Conservation (phyloP, 2,329 filamentous ascomycete species). For the Truncatella angustata region DNA sequence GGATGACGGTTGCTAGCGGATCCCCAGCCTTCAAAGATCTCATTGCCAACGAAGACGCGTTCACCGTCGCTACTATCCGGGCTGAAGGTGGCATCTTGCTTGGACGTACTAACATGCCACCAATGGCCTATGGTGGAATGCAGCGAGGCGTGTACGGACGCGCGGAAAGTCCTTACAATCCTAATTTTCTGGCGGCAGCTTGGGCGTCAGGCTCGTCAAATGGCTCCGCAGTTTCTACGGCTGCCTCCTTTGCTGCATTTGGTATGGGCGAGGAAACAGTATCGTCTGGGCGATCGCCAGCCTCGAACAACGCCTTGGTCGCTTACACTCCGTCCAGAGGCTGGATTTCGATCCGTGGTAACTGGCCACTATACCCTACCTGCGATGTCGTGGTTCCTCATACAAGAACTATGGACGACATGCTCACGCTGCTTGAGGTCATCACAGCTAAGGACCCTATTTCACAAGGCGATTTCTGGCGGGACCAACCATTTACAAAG, state of each 20-base stretch:
- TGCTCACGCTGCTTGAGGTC: constrained; percentile 48
- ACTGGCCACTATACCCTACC: constrained; percentile 55
- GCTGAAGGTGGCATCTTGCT: constrained; percentile 49
- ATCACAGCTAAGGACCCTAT: constrained; percentile 37
- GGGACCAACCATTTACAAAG: constrained; percentile 44
- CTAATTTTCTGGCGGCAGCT: constrained; percentile 49
- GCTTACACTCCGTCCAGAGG: constrained; percentile 56
- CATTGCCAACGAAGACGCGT: constrained; percentile 50
- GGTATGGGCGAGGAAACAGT: constrained; percentile 56
- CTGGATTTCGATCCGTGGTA: constrained; percentile 47
- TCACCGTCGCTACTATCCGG: constrained; percentile 44
- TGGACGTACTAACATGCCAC: constrained; percentile 58
- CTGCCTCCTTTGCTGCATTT: constrained; percentile 50
- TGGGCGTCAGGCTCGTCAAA: constrained; percentile 59
- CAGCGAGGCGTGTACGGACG: constrained; percentile 55
- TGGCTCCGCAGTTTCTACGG: constrained; percentile 49
- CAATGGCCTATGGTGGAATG: constrained; percentile 59
- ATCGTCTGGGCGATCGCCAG: constrained; percentile 53
- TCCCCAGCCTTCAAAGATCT: constrained; percentile 53
- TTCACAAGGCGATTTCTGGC: constrained; percentile 51
- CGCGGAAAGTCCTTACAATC: constrained; percentile 56
- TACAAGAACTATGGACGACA: constrained; percentile 46
- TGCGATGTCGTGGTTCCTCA: constrained; percentile 56
- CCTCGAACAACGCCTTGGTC: constrained; percentile 54
- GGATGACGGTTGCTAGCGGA: constrained; percentile 51